phyloP scores from a whole-genome alignment of 352 stramenopile genomes.

The Globisporangium orthogonon region DNA sequence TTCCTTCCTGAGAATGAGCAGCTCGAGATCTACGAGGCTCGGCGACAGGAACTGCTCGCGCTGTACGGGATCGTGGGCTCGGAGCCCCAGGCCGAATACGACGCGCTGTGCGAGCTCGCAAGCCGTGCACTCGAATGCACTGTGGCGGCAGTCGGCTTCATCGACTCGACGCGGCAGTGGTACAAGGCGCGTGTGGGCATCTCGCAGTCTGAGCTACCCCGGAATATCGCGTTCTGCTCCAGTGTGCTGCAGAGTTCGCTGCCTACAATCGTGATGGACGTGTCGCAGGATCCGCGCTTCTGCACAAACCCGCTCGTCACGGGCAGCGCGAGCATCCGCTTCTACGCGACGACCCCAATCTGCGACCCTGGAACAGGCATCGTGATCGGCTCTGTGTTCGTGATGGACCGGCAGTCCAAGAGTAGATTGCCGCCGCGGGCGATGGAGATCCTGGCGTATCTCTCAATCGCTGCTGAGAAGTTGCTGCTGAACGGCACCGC shows the following conservation, averaged over 20 bases:
- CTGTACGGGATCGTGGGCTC: constrained; percentile 40
- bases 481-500: constrained; percentile 21
- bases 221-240: constrained; percentile 62
- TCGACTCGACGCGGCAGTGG: constrained; percentile 54
- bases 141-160: constrained; percentile 64
- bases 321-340: constrained; percentile 85
- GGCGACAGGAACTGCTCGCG: constrained; percentile 31
- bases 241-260: constrained; percentile 34
- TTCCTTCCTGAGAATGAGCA: constrained; percentile 39
- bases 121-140: constrained; percentile 48
- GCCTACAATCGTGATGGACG: constrained; percentile 80
- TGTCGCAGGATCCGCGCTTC: constrained; percentile 80
- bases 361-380: constrained; percentile 46
- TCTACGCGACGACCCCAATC: constrained; percentile 86
- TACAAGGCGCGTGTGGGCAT: constrained; percentile 74
- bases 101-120: constrained; percentile 66
- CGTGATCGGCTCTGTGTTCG: constrained; percentile 76
- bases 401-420: constrained; percentile 66
- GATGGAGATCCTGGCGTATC: constrained; percentile 66
- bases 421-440: constrained; percentile 31
- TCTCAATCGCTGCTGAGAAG: constrained; percentile 43
- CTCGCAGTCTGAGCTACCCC: constrained; percentile 46
- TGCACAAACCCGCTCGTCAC: constrained; percentile 81
- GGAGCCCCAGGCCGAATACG: constrained; percentile 46
- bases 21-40: constrained; percentile 41